Base-by-base conservation (phyloP, 768 basidiomycete species). In the Serendipita vermifera region DNA sequence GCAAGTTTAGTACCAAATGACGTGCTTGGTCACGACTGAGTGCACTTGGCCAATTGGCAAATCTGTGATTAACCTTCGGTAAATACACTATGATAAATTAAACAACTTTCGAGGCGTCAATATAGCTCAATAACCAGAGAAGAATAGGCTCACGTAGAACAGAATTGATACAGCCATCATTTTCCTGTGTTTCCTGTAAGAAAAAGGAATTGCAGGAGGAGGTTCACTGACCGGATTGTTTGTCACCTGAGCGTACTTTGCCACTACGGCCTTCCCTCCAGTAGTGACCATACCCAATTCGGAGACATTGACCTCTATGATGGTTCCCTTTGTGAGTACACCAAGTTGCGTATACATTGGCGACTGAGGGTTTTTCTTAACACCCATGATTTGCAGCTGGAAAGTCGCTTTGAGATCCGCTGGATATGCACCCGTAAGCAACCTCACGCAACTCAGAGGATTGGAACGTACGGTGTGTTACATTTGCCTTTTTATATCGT, bases 351-450 rank as follows among this genome's bases (percentile, higher is more conserved):
- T 92, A 66, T 92, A 93, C 87, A 93, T 93, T 0, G 96, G 94
- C 17, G 92, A 96, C 67, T 98, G 96, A 24, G 96, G 96, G 65
- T 99, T 99, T 75, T 98, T 98, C 77, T 99, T 99, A 57, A 99
- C 96, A 40, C 89, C 89, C 39, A 99, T 73, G 61, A 99, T 98
- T 62, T 94, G 92, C 3, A 99, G 76, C 68, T 99, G 96, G 80
- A 99, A 99, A 3, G 96, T 99, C 5, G 94, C 96, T 71, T 94
- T 97, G 43, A 98, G 73, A 66, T 97, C 94, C 57, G 94, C 92
- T 96, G 65, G 24, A 57, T 36, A 31, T 14, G 32, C 40, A 29
- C 39, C 61, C 11, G 48, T 43, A 39, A 55, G 27, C 15, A 40
- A 29, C 22, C 11, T 43, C 27, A 17, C 51, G 32, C n/a, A 32